phyloP scores from a whole-genome alignment of 2,329 filamentous ascomycete genomes.

The Macrophomina pseudophaseolina region DNA sequence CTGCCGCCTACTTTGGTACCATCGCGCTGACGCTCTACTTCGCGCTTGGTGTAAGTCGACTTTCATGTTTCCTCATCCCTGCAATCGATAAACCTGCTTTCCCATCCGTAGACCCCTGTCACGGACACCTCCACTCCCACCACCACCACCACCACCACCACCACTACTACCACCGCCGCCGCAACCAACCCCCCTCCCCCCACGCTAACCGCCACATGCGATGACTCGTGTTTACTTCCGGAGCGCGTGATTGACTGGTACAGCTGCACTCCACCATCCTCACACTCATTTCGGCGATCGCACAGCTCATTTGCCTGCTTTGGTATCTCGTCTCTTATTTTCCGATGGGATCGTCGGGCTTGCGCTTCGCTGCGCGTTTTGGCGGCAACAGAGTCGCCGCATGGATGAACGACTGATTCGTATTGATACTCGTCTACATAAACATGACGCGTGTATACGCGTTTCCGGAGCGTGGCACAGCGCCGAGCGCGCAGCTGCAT shows the following conservation, averaged over 20 bases:
- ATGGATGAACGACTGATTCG: constrained; percentile 77
- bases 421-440: constrained; percentile 18
- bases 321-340: constrained; percentile 99
- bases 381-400: constrained; percentile 82
- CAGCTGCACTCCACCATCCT: constrained; percentile 85
- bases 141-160: constrained; percentile 30
- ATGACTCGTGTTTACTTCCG: constrained; percentile 41
- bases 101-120: constrained; percentile 21
- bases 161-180: constrained; percentile 30
- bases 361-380: constrained; percentile 85
- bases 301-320: constrained; percentile 80
- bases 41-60: constrained; percentile 79
- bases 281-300: constrained; percentile 80
- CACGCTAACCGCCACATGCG: constrained; percentile 39
- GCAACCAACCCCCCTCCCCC: constrained; percentile 30
- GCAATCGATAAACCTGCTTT: constrained; percentile 28
- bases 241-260: constrained; percentile 40
- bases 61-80: constrained; percentile 15
- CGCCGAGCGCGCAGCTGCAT: constrained; percentile 11
- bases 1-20: constrained; percentile 91
- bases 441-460: constrained; percentile 23
- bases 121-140: constrained; percentile 33
- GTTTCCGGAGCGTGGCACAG: constrained; percentile 16
- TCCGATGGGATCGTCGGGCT: constrained; percentile 89
- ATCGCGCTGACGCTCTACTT: constrained; percentile 91